Evolutionary conservation across 768 basidiomycete species (phyloP).

Genomic region (Lentinula sp.): DNA sequence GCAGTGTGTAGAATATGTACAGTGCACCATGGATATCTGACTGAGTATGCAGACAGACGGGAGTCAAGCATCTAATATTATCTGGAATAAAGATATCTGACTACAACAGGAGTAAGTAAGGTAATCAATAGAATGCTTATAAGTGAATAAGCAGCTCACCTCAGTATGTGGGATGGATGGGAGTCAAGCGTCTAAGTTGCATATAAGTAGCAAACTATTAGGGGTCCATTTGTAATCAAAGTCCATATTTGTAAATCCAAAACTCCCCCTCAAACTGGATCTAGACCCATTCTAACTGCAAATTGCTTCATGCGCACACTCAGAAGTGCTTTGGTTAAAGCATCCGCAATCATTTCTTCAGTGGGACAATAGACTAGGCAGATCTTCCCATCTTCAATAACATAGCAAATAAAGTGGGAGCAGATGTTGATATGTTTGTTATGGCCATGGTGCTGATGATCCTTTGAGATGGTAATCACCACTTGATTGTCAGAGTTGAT

Average conservation of each 20-base stretch:
- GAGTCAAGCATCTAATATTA: too few species aligned
- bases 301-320: background rate
- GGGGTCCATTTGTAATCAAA: too few species aligned
- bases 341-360: conserved; percentile 22
- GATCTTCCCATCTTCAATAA: conserved; percentile 15
- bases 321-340: conserved; percentile 25
- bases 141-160: too few species aligned
- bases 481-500: conserved; percentile 1
- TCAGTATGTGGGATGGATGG: too few species aligned
- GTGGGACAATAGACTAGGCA: conserved; percentile 19
- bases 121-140: too few species aligned
- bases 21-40: too few species aligned
- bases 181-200: too few species aligned
- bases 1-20: too few species aligned
- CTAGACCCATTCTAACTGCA: background rate
- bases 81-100: too few species aligned
- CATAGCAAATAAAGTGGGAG: conserved; percentile 22
- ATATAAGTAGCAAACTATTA: too few species aligned
- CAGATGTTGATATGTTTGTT: conserved; percentile 25
- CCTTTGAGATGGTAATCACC: conserved; percentile 8
- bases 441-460: conserved; percentile 17
- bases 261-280: conserved; percentile 3
- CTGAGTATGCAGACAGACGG: too few species aligned
- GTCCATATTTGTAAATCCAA: background rate
- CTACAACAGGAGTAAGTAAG: too few species aligned